phyloP scores from a whole-genome alignment of 2,329 filamentous ascomycete species.

The Arthrinium phaeospermum region DNA sequence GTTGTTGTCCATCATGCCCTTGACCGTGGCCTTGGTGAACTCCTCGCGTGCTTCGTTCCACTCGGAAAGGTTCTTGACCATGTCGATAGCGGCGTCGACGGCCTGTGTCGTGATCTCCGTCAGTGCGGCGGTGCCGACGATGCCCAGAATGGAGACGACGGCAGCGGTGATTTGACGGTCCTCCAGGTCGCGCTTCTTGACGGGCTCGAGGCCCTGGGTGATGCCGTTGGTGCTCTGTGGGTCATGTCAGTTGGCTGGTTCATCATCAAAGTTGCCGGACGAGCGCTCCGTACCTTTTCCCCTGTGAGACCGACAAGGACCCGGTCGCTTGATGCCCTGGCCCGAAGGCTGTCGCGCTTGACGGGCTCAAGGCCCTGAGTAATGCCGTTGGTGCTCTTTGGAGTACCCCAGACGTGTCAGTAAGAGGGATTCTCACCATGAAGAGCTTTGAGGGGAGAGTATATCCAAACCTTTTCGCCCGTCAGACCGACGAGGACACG shows the following conservation, averaged over 20 bases:
- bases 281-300: not conserved
- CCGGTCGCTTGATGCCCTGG: not conserved
- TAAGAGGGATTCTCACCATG: too few relatives aligned
- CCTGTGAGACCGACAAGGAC: not conserved
- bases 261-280: not conserved
- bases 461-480: not conserved
- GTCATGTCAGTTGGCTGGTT: not conserved
- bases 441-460: not conserved
- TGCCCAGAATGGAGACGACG: not conserved
- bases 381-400: too few relatives aligned
- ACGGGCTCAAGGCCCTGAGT: too few relatives aligned
- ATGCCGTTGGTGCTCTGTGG: not conserved
- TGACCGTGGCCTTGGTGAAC: conserved; percentile 17
- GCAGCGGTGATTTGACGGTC: not conserved
- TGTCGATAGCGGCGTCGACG: not conserved
- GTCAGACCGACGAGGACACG: not conserved
- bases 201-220: not conserved
- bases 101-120: not conserved
- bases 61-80: not conserved
- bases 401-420: too few relatives aligned
- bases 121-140: not conserved
- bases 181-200: not conserved
- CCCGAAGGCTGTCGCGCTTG: not conserved
- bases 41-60: conserved; percentile 8
- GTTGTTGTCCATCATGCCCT: conserved; percentile 10